Conservation (phyloP, 257 asterid species). For the Dorcoceras hygrometricum region DNA sequence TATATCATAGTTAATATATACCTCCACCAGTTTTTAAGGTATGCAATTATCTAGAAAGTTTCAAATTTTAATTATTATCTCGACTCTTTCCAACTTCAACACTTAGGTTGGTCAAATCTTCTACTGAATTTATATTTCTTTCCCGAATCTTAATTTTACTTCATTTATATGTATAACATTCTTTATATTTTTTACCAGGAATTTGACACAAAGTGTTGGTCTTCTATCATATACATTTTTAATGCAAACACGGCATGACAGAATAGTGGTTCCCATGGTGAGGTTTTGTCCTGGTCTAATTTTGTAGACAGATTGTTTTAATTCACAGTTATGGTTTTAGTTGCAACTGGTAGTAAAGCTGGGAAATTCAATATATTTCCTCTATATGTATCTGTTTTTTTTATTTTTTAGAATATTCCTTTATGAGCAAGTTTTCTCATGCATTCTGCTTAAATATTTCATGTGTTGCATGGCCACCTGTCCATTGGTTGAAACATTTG, state of each 20-base stretch:
- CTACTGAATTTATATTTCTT: too few species aligned
- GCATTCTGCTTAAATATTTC: conserved; percentile 8
- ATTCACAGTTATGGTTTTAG: conserved; percentile 6
- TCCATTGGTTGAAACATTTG: conserved; percentile 13
- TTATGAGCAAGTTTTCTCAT: conserved; percentile 3
- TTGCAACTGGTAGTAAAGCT: conserved; percentile 16
- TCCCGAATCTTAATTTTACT: conserved; percentile 11
- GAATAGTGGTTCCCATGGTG: conserved; percentile 96
- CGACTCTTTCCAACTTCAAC: background rate
- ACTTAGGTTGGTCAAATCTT: background rate
- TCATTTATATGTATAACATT: conserved; percentile 16
- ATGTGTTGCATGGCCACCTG: conserved; percentile 10
- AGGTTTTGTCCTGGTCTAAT: conserved; percentile 37
- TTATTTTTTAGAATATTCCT: conserved; percentile 10
- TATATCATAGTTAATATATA: background rate
- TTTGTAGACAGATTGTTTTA: conserved; percentile 20
- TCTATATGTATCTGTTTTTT: conserved; percentile 1
- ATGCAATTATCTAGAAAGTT: background rate
- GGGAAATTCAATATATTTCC: conserved; percentile 12
- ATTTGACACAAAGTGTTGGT: conserved; percentile 80
- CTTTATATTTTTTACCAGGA: conserved; percentile 46
- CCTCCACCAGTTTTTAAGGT: too few species aligned
- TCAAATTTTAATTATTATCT: background rate
- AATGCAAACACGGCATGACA: conserved; percentile 68
- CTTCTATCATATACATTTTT: conserved; percentile 88